phyloP scores from a whole-genome alignment of 768 basidiomycete species.

The Candolleomyces efflorescens region DNA sequence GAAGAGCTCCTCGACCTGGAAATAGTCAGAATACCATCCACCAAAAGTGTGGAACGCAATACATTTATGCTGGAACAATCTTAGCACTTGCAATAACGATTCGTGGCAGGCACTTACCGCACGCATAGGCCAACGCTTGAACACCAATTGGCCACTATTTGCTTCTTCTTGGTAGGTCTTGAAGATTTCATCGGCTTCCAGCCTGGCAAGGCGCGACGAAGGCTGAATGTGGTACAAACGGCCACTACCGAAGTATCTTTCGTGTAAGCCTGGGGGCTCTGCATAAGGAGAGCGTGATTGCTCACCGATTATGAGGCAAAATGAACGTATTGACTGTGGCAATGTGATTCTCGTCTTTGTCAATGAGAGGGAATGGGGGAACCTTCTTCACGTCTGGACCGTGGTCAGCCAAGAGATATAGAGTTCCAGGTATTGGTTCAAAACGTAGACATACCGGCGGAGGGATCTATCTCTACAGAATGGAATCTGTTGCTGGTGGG shows the following conservation, averaged over 20 bases:
- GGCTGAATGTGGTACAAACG: conserved; percentile 55
- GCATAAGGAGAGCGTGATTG: neutral
- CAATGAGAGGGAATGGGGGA: conserved; percentile 8
- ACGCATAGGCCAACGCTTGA: conserved; percentile 71
- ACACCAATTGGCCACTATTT: conserved; percentile 45
- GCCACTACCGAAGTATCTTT: conserved; percentile 38
- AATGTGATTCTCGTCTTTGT: conserved; percentile 17
- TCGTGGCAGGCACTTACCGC: conserved; percentile 37
- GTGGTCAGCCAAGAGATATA: neutral
- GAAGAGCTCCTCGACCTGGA: conserved; percentile 60
- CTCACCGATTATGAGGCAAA: conserved; percentile 45
- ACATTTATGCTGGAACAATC: conserved; percentile 61
- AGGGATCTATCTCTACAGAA: conserved; percentile 25
- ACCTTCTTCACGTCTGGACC: too few species aligned
- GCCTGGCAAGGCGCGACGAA: conserved; percentile 28
- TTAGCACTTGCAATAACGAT: conserved; percentile 5
- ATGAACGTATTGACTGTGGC: conserved; percentile 42
- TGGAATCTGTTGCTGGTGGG: conserved; percentile 24
- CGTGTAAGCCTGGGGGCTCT: neutral
- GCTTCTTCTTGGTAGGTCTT: conserved; percentile 65
- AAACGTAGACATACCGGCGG: conserved; percentile 23
- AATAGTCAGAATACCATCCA: conserved; percentile 4
- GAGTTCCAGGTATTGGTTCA: neutral
- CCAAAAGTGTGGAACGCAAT: neutral
- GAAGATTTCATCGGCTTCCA: conserved; percentile 59